These are phyloP conservation scores for Pleurotus djamor DNA, from an alignment of 768 basidiomycete species.

Conservation along the genomic window DNA sequence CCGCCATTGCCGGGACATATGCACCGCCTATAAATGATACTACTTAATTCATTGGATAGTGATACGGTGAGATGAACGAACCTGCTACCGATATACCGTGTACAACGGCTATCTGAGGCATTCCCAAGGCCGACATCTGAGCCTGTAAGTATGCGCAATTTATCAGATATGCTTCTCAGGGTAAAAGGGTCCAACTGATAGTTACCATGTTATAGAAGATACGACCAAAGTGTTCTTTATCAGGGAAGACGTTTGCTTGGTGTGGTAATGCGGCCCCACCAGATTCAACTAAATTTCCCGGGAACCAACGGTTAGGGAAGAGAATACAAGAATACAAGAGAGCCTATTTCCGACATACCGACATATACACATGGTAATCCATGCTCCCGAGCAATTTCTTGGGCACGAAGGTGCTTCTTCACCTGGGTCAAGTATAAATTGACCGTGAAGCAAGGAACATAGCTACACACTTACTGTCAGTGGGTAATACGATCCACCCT, in stretches of 20 bases:
- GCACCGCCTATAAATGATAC: constrained; percentile 61
- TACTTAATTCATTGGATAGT: neutral
- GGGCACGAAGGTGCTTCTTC: constrained; percentile 94
- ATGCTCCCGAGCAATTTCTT: constrained; percentile 93
- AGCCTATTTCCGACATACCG: constrained; percentile 44
- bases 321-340: constrained; percentile 8
- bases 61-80: constrained; percentile 13
- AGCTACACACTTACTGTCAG: constrained; percentile 52
- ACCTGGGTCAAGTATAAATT: constrained; percentile 40
- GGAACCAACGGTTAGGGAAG: neutral
- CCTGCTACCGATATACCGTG: constrained; percentile 95
- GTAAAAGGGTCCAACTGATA: neutral
- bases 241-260: constrained; percentile 91
- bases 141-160: constrained; percentile 43
- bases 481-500: constrained; percentile 92
- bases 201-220: constrained; percentile 96
- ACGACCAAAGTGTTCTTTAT: constrained; percentile 92
- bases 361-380: constrained; percentile 89
- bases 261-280: constrained; percentile 91
- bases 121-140: constrained; percentile 89
- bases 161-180: constrained; percentile 7
- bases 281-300: constrained; percentile 67
- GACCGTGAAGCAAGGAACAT: neutral
- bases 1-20: constrained; percentile 96
- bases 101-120: constrained; percentile 90